phyloP scores from a whole-genome alignment of 768 basidiomycete species.

The Phaffia tasmanica region DNA sequence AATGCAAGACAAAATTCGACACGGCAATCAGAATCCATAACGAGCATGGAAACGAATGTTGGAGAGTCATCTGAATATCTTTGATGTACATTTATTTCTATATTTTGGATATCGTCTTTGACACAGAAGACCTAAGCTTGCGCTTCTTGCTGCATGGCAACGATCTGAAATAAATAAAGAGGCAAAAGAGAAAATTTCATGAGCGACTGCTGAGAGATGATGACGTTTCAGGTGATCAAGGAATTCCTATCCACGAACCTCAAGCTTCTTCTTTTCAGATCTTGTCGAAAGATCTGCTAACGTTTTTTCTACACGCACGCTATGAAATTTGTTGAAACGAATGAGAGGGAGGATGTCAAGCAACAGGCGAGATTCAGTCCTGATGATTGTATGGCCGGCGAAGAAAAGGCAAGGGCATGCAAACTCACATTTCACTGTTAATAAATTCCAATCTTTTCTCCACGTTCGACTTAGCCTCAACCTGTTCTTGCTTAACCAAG shows the following conservation, averaged over 20 bases:
- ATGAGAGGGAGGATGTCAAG: background rate
- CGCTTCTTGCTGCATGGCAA: too few relatives aligned
- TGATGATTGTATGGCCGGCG: background rate
- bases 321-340: conserved; percentile 29
- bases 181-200: background rate
- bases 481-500: conserved; percentile 75
- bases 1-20: too few relatives aligned
- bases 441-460: conserved; percentile 86
- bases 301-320: conserved; percentile 69
- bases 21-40: too few relatives aligned
- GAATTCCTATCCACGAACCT: conserved; percentile 41
- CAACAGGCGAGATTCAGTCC: background rate
- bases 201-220: background rate
- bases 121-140: too few relatives aligned
- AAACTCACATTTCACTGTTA: conserved; percentile 65
- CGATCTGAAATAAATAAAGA: background rate
- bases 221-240: background rate
- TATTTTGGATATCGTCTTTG: too few relatives aligned
- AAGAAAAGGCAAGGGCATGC: conserved; percentile 2
- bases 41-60: too few relatives aligned
- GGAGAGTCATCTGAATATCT: too few relatives aligned
- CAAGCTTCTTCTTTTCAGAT: conserved; percentile 67
- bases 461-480: conserved; percentile 76
- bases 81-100: too few relatives aligned
- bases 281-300: conserved; percentile 66